These are phyloP conservation scores for Balansia obtecta DNA, from an alignment of 2,329 filamentous ascomycete species.

Conservation along the genomic window DNA sequence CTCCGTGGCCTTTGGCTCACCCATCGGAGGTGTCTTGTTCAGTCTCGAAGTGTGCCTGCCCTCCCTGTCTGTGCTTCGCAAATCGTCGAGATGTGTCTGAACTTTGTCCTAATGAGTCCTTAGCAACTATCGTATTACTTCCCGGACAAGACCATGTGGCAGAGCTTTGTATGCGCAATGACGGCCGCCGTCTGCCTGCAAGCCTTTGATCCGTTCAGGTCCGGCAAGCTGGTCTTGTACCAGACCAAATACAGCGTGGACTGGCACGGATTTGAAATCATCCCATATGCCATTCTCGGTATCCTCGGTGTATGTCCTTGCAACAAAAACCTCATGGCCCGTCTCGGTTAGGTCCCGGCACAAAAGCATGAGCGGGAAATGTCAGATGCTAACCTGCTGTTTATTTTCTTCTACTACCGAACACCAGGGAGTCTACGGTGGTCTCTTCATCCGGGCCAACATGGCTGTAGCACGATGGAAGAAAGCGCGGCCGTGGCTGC, in stretches of 20 bases:
- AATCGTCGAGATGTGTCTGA: not conserved
- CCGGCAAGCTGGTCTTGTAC: slow-evolving; percentile 89
- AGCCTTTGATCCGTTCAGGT: slow-evolving; percentile 86
- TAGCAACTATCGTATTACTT: slow-evolving; percentile 93
- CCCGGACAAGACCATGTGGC: slow-evolving; percentile 99
- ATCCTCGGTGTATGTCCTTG: slow-evolving; percentile 52
- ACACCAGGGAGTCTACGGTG: slow-evolving; percentile 70
- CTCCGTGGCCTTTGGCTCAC: slow-evolving; percentile 86
- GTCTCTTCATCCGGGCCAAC: slow-evolving; percentile 88
- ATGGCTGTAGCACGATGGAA: slow-evolving; percentile 78
- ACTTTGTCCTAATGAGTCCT: not conserved
- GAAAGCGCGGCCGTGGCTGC: slow-evolving; percentile 50
- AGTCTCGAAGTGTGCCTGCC: slow-evolving; percentile 59
- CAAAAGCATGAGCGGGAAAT: no score
- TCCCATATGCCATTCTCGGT: slow-evolving; percentile 78
- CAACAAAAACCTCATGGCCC: no score
- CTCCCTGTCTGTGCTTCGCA: not conserved
- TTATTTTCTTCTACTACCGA: slow-evolving; percentile 7
- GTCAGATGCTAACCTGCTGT: not conserved
- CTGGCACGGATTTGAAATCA: slow-evolving; percentile 90
- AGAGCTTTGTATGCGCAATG: slow-evolving; percentile 98
- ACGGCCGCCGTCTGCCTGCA: slow-evolving; percentile 91
- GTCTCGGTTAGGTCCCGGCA: no score
- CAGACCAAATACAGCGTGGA: slow-evolving; percentile 85
- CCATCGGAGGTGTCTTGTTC: slow-evolving; percentile 89